phyloP scores from a whole-genome alignment of 139 green algal genomes.

The Closterium sp. region DNA sequence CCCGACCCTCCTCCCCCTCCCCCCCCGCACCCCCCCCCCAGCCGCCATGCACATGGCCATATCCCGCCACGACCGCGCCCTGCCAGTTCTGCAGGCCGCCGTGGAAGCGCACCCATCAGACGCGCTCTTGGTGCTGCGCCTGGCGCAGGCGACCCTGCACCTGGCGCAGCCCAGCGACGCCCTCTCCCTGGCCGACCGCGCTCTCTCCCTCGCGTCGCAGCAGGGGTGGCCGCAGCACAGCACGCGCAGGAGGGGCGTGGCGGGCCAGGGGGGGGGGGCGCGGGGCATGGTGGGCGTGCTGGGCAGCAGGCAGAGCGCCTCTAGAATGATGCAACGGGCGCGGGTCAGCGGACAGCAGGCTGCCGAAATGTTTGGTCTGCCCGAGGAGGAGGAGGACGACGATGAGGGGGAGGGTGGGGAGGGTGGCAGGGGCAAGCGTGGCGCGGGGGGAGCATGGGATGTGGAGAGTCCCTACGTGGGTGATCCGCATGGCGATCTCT shows the following conservation, averaged over 20 bases:
- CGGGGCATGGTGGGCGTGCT: neutral
- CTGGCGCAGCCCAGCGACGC: neutral
- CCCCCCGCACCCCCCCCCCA: neutral
- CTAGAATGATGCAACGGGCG: neutral
- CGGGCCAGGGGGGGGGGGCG: neutral
- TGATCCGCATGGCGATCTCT: constrained; percentile 9
- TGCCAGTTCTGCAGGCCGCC: neutral
- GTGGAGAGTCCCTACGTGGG: constrained; percentile 7
- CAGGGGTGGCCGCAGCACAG: neutral
- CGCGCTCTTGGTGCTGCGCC: neutral
- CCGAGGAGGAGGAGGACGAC: constrained; percentile 1
- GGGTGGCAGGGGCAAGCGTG: neutral
- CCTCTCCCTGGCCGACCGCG: neutral
- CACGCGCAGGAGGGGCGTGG: neutral
- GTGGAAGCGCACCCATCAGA: neutral
- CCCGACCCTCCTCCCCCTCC: neutral
- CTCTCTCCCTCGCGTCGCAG: neutral
- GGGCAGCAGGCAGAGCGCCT: neutral
- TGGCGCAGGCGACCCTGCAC: neutral
- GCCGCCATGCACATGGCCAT: constrained; percentile 18
- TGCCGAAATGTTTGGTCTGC: neutral
- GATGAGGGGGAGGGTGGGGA: neutral
- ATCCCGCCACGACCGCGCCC: neutral
- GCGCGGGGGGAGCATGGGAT: neutral
- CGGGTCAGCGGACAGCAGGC: neutral